Percentiles rank a stretch among this genome's conserved stretches.
Conservation (phyloP, 805 yeast species). For the Sugiyamaella marilandica region DNA sequence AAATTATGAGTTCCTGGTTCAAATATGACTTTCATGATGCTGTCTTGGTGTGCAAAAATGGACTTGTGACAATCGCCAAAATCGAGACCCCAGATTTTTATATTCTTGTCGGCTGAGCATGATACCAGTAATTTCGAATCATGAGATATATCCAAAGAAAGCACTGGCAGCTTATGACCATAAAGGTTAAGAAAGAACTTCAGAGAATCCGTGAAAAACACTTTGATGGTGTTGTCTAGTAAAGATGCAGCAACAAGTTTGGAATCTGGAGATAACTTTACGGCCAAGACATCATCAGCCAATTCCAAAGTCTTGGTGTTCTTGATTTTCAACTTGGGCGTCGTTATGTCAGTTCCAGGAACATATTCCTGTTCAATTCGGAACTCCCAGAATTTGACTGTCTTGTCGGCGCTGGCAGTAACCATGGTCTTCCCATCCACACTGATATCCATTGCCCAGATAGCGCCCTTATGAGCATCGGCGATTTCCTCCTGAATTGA, state of each 20-base stretch:
- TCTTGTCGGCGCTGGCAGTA: slow-evolving; percentile 92
- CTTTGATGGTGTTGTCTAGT: slow-evolving; percentile 92
- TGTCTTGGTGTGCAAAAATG: slow-evolving; percentile 93
- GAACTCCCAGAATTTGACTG: slow-evolving; percentile 86
- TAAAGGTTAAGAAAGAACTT: slow-evolving; percentile 85
- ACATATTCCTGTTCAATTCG: slow-evolving; percentile 57
- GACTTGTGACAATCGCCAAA: slow-evolving; percentile 99
- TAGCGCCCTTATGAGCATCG: slow-evolving; percentile 72
- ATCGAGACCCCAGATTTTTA: slow-evolving; percentile 97
- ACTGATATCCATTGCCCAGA: slow-evolving; percentile 87
- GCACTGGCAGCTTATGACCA: slow-evolving; percentile 94
- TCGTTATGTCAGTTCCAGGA: slow-evolving; percentile 57
- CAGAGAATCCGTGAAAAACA: slow-evolving; percentile 79
- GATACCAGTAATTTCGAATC: slow-evolving; percentile 87
- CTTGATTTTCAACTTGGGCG: slow-evolving; percentile 47
- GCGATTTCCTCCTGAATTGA: slow-evolving; percentile 64
- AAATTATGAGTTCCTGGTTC: slow-evolving; percentile 84
- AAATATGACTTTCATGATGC: slow-evolving; percentile 83
- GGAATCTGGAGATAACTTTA: slow-evolving; percentile 74
- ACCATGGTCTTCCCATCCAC: slow-evolving; percentile 80
- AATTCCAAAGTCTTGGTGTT: slow-evolving; percentile 82
- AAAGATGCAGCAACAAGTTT: slow-evolving; percentile 76
- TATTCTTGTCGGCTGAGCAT: slow-evolving; percentile 95
- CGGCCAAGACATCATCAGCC: slow-evolving; percentile 76
- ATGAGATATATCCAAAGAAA: slow-evolving; percentile 82